phyloP scores from a whole-genome alignment of 2,329 filamentous ascomycete genomes.

The Talaromyces sp. region DNA sequence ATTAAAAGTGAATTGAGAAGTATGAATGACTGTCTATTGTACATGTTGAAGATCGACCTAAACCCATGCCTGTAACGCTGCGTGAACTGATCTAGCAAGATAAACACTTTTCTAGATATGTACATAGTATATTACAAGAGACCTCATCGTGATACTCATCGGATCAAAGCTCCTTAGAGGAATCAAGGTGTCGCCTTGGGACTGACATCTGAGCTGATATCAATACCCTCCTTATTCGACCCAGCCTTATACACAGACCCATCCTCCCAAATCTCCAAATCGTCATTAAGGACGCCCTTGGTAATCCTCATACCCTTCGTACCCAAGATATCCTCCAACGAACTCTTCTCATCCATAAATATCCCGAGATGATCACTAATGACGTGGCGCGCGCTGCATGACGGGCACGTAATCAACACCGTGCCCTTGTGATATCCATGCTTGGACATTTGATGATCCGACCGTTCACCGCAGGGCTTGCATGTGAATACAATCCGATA shows the following conservation, averaged over 20 bases:
- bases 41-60: not conserved
- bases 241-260: conserved; percentile 45
- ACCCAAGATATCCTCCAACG: conserved; percentile 43
- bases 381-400: conserved; percentile 81
- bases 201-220: conserved; percentile 9
- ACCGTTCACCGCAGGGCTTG: conserved; percentile 74
- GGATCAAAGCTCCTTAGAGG: not conserved
- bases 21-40: conserved; percentile 17
- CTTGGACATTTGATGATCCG: conserved; percentile 82
- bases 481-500: conserved; percentile 94
- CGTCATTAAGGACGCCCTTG: conserved; percentile 74
- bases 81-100: not conserved
- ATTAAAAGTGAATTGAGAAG: conserved; percentile 11
- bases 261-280: conserved; percentile 90
- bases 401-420: conserved; percentile 81
- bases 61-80: not conserved
- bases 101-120: not conserved
- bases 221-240: conserved; percentile 22
- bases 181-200: conserved; percentile 10
- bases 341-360: conserved; percentile 43
- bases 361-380: conserved; percentile 84
- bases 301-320: conserved; percentile 65
- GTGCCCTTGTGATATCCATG: conserved; percentile 93
- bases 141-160: not conserved
- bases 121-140: not conserved